Conservation (phyloP, 306 rosid genomes). For the Lagenaria siceraria region DNA sequence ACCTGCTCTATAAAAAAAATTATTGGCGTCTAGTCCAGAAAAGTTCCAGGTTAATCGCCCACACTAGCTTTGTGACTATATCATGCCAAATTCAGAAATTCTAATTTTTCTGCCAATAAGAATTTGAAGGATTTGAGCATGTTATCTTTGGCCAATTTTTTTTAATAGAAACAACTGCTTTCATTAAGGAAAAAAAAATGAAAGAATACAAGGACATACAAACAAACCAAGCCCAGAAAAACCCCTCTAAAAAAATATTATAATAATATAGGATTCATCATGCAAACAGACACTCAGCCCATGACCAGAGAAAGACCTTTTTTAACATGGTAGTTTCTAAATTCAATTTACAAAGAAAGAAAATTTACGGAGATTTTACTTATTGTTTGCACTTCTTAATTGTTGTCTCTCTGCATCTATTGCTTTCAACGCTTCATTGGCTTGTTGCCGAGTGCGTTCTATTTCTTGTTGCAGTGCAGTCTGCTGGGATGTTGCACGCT, state of each 20-base stretch:
- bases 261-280: not conserved
- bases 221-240: no score
- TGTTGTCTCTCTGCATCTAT: slow-evolving; percentile 95
- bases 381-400: slow-evolving; percentile 86
- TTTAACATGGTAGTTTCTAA: not conserved
- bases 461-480: slow-evolving; percentile 74
- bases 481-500: slow-evolving; percentile 69
- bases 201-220: no score
- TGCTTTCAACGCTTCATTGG: slow-evolving; percentile 90
- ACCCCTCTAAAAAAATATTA: no score
- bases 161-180: no score
- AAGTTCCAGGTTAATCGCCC: not conserved
- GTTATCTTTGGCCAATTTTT: not conserved
- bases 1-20: not conserved
- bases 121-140: not conserved
- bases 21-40: not conserved
- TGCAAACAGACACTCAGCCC: not conserved
- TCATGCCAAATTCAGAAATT: not conserved
- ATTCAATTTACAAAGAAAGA: not conserved
- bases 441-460: slow-evolving; percentile 95
- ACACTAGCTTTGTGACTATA: not conserved
- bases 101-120: not conserved
- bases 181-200: no score
- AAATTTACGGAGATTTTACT: slow-evolving; percentile 33
- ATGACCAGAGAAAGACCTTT: slow-evolving; percentile 4